A percentile compares a stretch with the other conserved stretches of the same genome.
Conservation (phyloP, 257 asterid species). For the Forsythia viridissima region DNA sequence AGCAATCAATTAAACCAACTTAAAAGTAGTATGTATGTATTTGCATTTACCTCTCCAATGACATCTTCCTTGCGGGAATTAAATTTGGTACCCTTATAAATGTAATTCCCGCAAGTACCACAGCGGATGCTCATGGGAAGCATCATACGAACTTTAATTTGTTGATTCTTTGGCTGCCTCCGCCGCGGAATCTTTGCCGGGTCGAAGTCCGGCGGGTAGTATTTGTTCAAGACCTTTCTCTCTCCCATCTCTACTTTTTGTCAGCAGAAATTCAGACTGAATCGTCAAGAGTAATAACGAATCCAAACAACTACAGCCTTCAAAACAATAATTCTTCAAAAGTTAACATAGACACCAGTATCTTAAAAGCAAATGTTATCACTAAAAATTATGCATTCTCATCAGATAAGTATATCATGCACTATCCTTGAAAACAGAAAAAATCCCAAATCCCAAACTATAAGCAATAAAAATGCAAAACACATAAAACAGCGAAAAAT, state of each 20-base stretch:
- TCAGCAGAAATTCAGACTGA: neutral
- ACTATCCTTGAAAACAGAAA: too few species aligned
- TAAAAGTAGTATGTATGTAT: neutral
- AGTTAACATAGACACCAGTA: too few species aligned
- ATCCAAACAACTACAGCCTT: neutral
- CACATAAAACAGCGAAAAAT: too few species aligned
- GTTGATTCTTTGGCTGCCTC: conserved; percentile 71
- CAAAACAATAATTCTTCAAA: neutral
- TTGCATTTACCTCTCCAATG: conserved; percentile 57
- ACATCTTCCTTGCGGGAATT: conserved; percentile 91
- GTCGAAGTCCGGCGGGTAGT: conserved; percentile 94
- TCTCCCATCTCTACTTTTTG: conserved; percentile 68
- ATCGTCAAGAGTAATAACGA: neutral
- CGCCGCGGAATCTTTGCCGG: conserved; percentile 92
- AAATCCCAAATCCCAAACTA: too few species aligned
- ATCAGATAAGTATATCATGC: too few species aligned
- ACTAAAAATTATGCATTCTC: too few species aligned
- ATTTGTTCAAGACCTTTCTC: conserved; percentile 80
- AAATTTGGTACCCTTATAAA: conserved; percentile 80
- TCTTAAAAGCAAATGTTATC: too few species aligned
- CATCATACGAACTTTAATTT: conserved; percentile 88
- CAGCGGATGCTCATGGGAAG: conserved; percentile 93
- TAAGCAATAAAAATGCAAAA: too few species aligned
- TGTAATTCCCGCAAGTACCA: conserved; percentile 77
- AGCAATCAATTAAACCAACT: neutral